Percentiles rank a stretch among this genome's conserved stretches.
phyloP scores from a whole-genome alignment of 2,329 filamentous ascomycete genomes.

The Onygenales sp. region DNA sequence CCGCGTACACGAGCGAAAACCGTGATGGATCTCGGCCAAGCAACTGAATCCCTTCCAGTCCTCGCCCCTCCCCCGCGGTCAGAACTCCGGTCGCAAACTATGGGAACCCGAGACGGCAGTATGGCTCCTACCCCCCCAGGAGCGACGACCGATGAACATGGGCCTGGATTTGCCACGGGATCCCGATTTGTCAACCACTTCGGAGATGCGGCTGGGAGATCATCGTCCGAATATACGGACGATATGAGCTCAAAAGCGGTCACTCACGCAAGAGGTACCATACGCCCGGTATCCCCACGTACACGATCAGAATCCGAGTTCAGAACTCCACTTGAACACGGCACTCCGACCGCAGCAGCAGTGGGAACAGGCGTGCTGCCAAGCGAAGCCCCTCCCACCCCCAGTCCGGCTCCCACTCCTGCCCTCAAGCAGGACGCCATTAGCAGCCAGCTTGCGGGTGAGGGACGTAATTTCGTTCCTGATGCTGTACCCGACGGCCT shows the following conservation, averaged over 20 bases:
- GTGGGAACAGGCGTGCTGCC: no score
- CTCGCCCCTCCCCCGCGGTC: not conserved
- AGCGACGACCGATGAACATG: not conserved
- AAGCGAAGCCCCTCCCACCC: not conserved
- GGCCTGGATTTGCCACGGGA: not conserved
- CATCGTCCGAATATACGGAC: not conserved
- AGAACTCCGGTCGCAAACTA: not conserved
- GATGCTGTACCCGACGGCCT: not conserved
- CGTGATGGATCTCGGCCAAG: conserved; percentile 17
- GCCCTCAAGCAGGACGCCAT: not conserved
- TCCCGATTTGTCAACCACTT: not conserved
- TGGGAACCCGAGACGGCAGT: no score
- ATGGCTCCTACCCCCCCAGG: not conserved
- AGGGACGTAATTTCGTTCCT: not conserved
- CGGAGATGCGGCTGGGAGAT: not conserved
- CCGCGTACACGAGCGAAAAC: not conserved
- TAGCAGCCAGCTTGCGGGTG: not conserved
- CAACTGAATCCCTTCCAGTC: conserved; percentile 6
- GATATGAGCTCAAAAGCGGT: conserved; percentile 5
- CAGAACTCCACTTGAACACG: not conserved
- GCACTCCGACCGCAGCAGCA: not conserved
- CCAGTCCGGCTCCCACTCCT: not conserved
- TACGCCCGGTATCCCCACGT: not conserved
- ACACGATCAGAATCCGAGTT: not conserved
- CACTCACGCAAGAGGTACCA: conserved; percentile 4